Percentiles rank a stretch among this genome's conserved stretches.
Conservation (phyloP, 2,329 filamentous ascomycete species). For the Trichothecium sympodiale region DNA sequence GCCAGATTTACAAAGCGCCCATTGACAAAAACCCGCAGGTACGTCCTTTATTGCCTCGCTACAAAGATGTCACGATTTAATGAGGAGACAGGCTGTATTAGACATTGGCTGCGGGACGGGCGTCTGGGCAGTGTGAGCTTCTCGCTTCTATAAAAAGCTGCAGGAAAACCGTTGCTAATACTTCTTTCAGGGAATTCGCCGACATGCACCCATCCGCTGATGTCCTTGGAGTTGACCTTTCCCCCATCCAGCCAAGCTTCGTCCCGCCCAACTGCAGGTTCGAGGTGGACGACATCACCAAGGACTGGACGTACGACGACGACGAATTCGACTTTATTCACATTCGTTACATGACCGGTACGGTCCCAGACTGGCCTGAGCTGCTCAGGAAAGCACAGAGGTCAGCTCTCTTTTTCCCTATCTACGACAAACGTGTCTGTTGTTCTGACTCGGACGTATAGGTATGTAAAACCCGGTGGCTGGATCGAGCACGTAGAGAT, state of each 20-base stretch:
- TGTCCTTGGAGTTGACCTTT: constrained; percentile 41
- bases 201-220: constrained; percentile 26
- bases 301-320: constrained; percentile 32
- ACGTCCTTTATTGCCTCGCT: constrained; percentile 1
- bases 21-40: constrained; percentile 17
- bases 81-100: constrained; percentile 14
- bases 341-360: constrained; percentile 18
- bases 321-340: constrained; percentile 24
- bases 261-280: constrained; percentile 54
- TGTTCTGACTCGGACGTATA: neutral
- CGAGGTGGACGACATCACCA: constrained; percentile 53
- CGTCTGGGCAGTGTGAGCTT: constrained; percentile 21
- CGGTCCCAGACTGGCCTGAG: constrained; percentile 12
- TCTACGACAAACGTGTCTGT: neutral
- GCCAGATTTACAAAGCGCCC: constrained; percentile 20
- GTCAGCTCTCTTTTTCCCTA: neutral
- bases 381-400: constrained; percentile 2
- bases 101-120: constrained; percentile 25
- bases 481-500: constrained; percentile 16
- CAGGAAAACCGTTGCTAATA: constrained; percentile 14
- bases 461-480: constrained; percentile 20
- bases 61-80: neutral
- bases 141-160: neutral
- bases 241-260: constrained; percentile 45
- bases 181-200: constrained; percentile 39